A percentile compares a stretch with the other conserved stretches of the same genome.
phyloP scores from a whole-genome alignment of 768 basidiomycete species.

The Mycena vitilis region DNA sequence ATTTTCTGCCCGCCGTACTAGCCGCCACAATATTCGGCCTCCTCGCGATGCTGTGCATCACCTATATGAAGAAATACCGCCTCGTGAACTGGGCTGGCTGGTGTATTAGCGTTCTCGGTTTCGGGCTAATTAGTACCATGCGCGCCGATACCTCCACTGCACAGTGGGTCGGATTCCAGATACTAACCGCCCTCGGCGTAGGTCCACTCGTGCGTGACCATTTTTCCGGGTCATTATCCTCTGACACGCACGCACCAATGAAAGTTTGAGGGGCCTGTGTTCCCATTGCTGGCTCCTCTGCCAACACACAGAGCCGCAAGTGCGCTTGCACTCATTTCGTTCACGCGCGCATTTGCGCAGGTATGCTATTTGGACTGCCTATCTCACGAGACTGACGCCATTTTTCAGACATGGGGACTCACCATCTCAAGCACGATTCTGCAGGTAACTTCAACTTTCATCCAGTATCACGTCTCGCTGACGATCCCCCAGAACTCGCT shows the following conservation, averaged over 20 bases:
- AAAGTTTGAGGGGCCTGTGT: conserved; percentile 40
- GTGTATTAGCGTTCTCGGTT: conserved; percentile 48
- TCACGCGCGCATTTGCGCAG: conserved; percentile 42
- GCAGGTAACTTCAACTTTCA: conserved; percentile 1
- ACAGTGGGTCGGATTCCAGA: conserved; percentile 43
- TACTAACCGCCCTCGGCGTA: conserved; percentile 29
- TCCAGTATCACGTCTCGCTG: too few relatives aligned
- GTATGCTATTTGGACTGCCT: neutral
- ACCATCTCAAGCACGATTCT: conserved; percentile 46
- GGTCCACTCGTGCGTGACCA: conserved; percentile 9
- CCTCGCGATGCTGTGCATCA: conserved; percentile 46
- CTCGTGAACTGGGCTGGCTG: conserved; percentile 49
- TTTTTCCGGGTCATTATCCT: neutral
- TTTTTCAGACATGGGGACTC: conserved; percentile 33
- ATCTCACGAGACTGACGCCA: neutral
- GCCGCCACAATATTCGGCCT: conserved; percentile 52
- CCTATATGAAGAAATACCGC: conserved; percentile 46
- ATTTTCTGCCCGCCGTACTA: conserved; percentile 48
- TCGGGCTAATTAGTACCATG: conserved; percentile 46
- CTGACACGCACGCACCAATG: too few relatives aligned
- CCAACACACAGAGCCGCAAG: conserved; percentile 47
- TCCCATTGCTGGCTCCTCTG: conserved; percentile 52
- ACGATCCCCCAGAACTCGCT: conserved; percentile 50
- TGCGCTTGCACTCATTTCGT: conserved; percentile 50
- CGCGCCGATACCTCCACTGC: conserved; percentile 35